Conservation (phyloP, 2,329 filamentous ascomycete genomes). For the Monosporascus sp. region DNA sequence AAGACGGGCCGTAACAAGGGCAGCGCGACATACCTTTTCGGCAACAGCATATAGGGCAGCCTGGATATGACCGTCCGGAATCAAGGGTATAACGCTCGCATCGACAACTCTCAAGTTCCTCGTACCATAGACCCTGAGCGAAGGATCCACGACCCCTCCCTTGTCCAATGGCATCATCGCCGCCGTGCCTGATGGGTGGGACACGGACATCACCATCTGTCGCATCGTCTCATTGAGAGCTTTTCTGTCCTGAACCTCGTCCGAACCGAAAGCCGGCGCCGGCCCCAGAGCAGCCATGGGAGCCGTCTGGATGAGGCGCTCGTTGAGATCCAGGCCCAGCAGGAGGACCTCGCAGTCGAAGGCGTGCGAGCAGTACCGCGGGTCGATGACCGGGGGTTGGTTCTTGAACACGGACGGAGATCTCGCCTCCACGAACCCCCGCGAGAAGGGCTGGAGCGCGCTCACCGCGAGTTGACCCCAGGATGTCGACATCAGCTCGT, state of each 20-base stretch:
- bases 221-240: constrained; percentile 16
- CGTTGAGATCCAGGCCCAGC: constrained; percentile 19
- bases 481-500: constrained; percentile 26
- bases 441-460: constrained; percentile 36
- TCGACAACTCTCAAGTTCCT: constrained; percentile 39
- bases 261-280: constrained; percentile 11
- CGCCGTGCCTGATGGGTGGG: constrained; percentile 36
- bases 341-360: constrained; percentile 29
- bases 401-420: constrained; percentile 29
- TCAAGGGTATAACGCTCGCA: constrained; percentile 37
- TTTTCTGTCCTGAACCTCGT: constrained; percentile 17
- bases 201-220: constrained; percentile 31
- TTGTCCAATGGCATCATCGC: constrained; percentile 37
- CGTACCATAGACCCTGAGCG: constrained; percentile 37
- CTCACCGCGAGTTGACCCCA: constrained; percentile 26
- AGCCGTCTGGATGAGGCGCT: constrained; percentile 19
- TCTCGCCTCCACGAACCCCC: constrained; percentile 35
- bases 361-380: constrained; percentile 37
- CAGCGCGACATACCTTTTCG: constrained; percentile 30
- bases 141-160: constrained; percentile 38
- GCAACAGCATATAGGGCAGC: constrained; percentile 22
- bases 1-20: background rate
- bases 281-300: constrained; percentile 19
- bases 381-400: constrained; percentile 33
- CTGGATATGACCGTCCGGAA: constrained; percentile 32